A percentile compares a stretch with the other conserved stretches of the same genome.
Evolutionary conservation across 495 filamentous ascomycete genomes (phyloP).

Genomic region (Bacidia rubella): DNA sequence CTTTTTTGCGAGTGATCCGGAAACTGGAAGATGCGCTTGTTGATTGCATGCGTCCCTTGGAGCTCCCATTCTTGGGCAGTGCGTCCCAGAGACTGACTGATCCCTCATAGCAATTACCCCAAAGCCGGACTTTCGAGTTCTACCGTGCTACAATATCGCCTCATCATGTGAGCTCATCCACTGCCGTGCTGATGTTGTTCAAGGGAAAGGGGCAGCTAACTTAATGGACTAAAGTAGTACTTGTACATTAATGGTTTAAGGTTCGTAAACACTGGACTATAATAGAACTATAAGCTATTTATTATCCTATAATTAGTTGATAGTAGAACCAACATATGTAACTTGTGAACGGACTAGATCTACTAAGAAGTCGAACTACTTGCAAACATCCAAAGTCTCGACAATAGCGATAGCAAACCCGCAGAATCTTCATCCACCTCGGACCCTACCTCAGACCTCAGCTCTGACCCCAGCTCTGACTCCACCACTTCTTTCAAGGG

Average conservation of each 20-base stretch:
- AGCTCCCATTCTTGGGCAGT: no score
- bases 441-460: conserved; percentile 10
- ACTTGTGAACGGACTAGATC: neutral
- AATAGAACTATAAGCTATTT: neutral
- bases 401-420: conserved; percentile 14
- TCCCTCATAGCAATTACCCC: no score
- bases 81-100: no score
- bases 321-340: neutral
- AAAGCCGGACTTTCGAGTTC: no score
- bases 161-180: no score
- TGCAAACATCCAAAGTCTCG: conserved; percentile 13
- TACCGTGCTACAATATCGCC: no score
- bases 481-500: conserved; percentile 18
- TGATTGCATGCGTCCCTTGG: no score
- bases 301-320: neutral
- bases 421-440: conserved; percentile 17
- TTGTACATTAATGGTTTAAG: neutral
- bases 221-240: neutral
- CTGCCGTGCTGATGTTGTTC: no score
- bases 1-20: no score
- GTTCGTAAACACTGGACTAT: neutral
- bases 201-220: no score
- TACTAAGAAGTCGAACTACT: neutral
- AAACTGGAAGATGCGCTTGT: no score
- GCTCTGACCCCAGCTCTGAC: conserved; percentile 14